Conservation (phyloP, 805 yeast genomes). For the Cyberlindnera samutprakarnensis region DNA sequence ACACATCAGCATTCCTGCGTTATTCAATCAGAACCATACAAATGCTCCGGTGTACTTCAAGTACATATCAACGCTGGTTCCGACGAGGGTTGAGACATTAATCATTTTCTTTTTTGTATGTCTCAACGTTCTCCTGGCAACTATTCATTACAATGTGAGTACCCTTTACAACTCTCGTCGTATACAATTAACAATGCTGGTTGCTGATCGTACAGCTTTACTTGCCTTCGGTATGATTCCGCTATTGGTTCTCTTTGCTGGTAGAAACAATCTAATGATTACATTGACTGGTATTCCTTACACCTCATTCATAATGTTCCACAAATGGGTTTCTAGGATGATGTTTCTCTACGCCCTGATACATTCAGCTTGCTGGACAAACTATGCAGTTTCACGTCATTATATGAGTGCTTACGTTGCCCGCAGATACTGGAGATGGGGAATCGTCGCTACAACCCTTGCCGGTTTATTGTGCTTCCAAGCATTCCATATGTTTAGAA, state of each 20-base stretch:
- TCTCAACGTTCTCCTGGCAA: conserved; percentile 10
- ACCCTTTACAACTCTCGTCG: neutral
- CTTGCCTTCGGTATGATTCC: conserved; percentile 40
- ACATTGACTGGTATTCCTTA: conserved; percentile 56
- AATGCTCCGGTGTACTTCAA: conserved; percentile 1
- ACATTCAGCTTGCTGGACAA: conserved; percentile 28
- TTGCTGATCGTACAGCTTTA: conserved; percentile 20
- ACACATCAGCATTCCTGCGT: conserved; percentile 16
- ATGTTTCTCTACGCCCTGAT: conserved; percentile 35
- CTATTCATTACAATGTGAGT: conserved; percentile 8
- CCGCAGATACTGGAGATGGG: conserved; percentile 14
- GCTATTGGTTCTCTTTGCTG: conserved; percentile 51
- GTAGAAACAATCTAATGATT: conserved; percentile 63
- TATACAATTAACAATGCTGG: neutral
- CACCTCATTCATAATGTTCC: conserved; percentile 56
- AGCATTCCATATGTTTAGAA: conserved; percentile 39
- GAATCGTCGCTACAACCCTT: conserved; percentile 8
- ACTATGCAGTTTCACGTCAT: conserved; percentile 19
- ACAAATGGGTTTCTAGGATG: conserved; percentile 54
- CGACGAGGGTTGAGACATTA: conserved; percentile 21
- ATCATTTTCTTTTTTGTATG: conserved; percentile 28
- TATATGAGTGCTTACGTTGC: neutral
- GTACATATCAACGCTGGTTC: conserved; percentile 12
- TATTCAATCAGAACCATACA: conserved; percentile 14
- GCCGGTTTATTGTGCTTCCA: conserved; percentile 7